Evolutionary conservation across 352 stramenopile genomes (phyloP).

Genomic region (Phytophthora citricola): DNA sequence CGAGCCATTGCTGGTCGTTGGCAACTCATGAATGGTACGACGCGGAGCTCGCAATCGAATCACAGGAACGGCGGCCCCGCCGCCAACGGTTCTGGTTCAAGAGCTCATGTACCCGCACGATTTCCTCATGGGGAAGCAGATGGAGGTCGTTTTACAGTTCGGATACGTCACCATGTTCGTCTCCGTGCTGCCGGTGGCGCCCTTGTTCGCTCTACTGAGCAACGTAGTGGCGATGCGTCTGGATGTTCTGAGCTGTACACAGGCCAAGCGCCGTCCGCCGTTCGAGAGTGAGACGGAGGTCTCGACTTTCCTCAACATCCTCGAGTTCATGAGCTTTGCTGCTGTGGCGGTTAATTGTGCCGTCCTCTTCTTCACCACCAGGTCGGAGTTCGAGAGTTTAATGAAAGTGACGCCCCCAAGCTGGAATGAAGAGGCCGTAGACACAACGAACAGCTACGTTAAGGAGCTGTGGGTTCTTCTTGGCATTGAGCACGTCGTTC

Average conservation of each 20-base stretch:
- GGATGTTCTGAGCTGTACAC: constrained; percentile 82
- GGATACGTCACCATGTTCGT: constrained; percentile 96
- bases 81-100: constrained; percentile 63
- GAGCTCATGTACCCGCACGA: constrained; percentile 77
- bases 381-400: constrained; percentile 69
- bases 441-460: constrained; percentile 38
- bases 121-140: constrained; percentile 81
- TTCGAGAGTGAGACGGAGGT: constrained; percentile 89
- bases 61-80: constrained; percentile 25
- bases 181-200: constrained; percentile 88
- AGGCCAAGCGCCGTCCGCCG: constrained; percentile 72
- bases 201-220: constrained; percentile 86
- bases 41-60: constrained; percentile 31
- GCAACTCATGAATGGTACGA: constrained; percentile 67
- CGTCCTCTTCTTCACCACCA: constrained; percentile 76
- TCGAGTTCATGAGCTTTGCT: constrained; percentile 93
- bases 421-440: constrained; percentile 22
- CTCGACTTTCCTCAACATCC: constrained; percentile 90
- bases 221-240: constrained; percentile 91
- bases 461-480: constrained; percentile 71
- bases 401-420: constrained; percentile 24
- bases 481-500: constrained; percentile 68
- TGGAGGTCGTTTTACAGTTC: constrained; percentile 89
- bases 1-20: constrained; percentile 28
- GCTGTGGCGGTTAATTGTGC: constrained; percentile 79